Evolutionary conservation across 2,329 filamentous ascomycete species (phyloP).

Genomic region (Colletotrichum noveboracense): DNA sequence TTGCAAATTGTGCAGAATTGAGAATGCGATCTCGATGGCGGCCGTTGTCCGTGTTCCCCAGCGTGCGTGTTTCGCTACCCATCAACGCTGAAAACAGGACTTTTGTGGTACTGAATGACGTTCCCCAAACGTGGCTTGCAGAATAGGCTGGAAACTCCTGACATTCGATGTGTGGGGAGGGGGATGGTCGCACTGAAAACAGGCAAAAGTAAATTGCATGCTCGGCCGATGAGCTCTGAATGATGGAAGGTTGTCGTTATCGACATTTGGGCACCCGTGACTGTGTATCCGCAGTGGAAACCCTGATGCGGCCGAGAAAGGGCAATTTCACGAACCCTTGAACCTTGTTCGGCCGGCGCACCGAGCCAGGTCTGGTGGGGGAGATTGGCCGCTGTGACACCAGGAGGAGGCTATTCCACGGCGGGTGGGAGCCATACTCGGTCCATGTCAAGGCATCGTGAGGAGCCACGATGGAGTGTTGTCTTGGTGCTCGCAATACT

Average conservation of each 20-base stretch:
- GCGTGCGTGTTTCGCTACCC: neutral
- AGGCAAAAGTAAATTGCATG: neutral
- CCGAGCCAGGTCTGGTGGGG: neutral
- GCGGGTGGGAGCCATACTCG: neutral
- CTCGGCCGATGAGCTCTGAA: neutral
- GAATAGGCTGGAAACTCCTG: neutral
- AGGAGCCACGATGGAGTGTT: neutral
- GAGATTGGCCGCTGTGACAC: neutral
- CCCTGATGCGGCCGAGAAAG: slow-evolving; percentile 2
- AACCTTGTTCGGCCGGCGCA: slow-evolving; percentile 1
- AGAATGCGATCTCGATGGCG: slow-evolving; percentile 2
- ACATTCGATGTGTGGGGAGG: neutral
- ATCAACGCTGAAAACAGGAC: neutral
- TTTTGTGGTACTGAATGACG: neutral
- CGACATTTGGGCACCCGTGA: neutral
- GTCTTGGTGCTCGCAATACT: neutral
- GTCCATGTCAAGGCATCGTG: neutral
- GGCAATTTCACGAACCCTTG: slow-evolving; percentile 11
- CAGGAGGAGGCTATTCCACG: neutral
- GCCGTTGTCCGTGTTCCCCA: neutral
- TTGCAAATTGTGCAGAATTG: neutral
- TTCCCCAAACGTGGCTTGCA: slow-evolving; percentile 3
- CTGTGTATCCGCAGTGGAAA: neutral
- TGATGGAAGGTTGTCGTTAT: neutral
- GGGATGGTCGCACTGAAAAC: neutral